Base-by-base conservation (phyloP, 2,329 filamentous ascomycete genomes). In the Endocalyx cinctus region DNA sequence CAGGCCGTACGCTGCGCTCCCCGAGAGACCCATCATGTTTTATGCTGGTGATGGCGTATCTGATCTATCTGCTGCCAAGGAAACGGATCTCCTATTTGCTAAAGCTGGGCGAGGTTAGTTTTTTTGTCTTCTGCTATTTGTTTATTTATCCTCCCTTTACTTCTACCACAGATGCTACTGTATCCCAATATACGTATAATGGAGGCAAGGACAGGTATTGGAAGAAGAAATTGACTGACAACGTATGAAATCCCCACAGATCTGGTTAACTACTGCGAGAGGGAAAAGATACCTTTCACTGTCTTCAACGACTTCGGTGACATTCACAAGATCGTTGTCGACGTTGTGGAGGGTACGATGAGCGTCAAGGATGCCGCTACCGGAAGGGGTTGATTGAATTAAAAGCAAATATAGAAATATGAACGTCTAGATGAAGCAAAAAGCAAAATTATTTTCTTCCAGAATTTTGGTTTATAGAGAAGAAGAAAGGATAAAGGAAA, bases 31-130 rank as follows among this genome's bases (percentile, higher is more conserved):
- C 3, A 81, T 79, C 25, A 77, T 97, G 65, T 87, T 97, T 60
- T 98, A 98, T 54, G 90, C 92, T 19, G 92, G 92, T 38, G 90
- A 97, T 51, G 90, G 90, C 30, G 87, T 96, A 5, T 94, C 86
- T 3, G 90, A 97, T 57, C 70, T 97, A 33, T 94, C 86, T 17
- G 92, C 90, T 7, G 90, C 92, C 4, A 80, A 84, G 49, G 89
- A 97, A 69, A 95, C 89, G 3, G 88, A 97, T 58, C 65, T 97
- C 34, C 70, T 97, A 22, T 97, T 97, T 54, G 90, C 90, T 33
- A 96, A 96, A 72, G 82, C 84, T 45, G 90, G 87, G 15, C 81
- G 87, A 59, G 86, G 84, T 87, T 66, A 50, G 71, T 23, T 53
- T 30, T 22, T 10, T 13, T 19, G 23, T 23, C 37, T 23, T n/a